Evolutionary conservation across 2,329 filamentous ascomycete species (phyloP).

Genomic region (Camillea tinctor): DNA sequence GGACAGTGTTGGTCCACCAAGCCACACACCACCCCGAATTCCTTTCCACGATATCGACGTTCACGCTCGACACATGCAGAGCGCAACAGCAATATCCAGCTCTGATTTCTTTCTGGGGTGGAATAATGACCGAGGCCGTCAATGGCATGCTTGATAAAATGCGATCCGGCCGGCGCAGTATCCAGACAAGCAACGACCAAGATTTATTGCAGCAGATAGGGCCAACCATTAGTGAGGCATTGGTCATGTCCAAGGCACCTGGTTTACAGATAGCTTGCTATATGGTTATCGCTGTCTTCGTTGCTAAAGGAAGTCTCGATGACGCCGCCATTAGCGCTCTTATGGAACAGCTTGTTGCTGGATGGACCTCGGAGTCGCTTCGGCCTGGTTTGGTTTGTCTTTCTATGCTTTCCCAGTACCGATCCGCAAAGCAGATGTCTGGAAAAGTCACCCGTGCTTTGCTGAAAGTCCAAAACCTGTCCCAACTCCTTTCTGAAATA

Average conservation of each 20-base stretch:
- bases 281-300: constrained; percentile 85
- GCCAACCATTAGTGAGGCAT: constrained; percentile 73
- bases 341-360: constrained; percentile 82
- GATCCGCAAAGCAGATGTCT: constrained; percentile 67
- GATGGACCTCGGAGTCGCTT: constrained; percentile 73
- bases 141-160: constrained; percentile 77
- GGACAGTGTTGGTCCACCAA: constrained; percentile 79
- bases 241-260: constrained; percentile 72
- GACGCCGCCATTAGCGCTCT: constrained; percentile 80
- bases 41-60: constrained; percentile 72
- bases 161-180: constrained; percentile 70
- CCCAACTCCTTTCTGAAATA: constrained; percentile 59
- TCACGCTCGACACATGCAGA: constrained; percentile 73
- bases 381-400: constrained; percentile 76
- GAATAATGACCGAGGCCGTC: constrained; percentile 80
- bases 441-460: constrained; percentile 68
- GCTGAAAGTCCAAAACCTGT: constrained; percentile 60
- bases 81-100: constrained; percentile 72
- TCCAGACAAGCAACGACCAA: constrained; percentile 80
- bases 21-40: constrained; percentile 77
- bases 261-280: constrained; percentile 85
- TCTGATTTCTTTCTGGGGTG: constrained; percentile 86
- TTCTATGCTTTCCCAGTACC: constrained; percentile 77
- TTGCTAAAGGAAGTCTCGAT: constrained; percentile 75
- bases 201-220: constrained; percentile 66